Conservation (phyloP, 257 asterid genomes). For the Sherardia arvensis region DNA sequence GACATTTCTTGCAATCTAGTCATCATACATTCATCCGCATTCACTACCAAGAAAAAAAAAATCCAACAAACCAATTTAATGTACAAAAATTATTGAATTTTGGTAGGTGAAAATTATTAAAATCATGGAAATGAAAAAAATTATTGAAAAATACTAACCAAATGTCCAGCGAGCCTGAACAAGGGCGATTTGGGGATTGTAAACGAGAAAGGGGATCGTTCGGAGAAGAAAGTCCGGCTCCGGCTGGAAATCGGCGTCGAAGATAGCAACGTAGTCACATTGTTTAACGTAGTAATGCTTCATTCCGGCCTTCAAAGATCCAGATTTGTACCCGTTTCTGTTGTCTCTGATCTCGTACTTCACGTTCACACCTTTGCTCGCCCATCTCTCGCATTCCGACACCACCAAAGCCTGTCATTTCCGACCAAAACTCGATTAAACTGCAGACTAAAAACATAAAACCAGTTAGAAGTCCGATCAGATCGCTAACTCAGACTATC, state of each 20-base stretch:
- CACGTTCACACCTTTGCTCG: slow-evolving; percentile 76
- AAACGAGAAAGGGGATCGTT: slow-evolving; percentile 64
- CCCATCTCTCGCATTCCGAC: slow-evolving; percentile 91
- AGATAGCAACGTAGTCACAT: slow-evolving; percentile 78
- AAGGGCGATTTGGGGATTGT: slow-evolving; percentile 74
- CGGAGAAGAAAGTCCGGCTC: slow-evolving; percentile 87
- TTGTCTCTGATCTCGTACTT: slow-evolving; percentile 84
- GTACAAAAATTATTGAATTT: neutral
- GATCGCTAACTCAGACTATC: neutral
- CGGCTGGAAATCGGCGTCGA: slow-evolving; percentile 94
- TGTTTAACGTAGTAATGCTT: slow-evolving; percentile 62
- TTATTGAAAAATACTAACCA: slow-evolving; percentile 45
- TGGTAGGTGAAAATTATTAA: neutral
- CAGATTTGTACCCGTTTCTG: slow-evolving; percentile 90
- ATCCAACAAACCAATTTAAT: neutral
- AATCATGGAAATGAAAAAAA: neutral
- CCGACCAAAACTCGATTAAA: neutral
- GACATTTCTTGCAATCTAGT: slow-evolving; percentile 99
- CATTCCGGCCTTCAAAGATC: slow-evolving; percentile 77
- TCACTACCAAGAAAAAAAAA: slow-evolving; percentile 49
- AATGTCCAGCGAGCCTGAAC: slow-evolving; percentile 95
- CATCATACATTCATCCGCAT: slow-evolving; percentile 93
- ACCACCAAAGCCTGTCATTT: slow-evolving; percentile 60
- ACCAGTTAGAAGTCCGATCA: neutral
- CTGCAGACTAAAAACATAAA: no score